These are phyloP conservation scores for Umbelopsis sp. DNA, from an alignment of 192 early-diverging fungal genomes.

Conservation along the genomic window DNA sequence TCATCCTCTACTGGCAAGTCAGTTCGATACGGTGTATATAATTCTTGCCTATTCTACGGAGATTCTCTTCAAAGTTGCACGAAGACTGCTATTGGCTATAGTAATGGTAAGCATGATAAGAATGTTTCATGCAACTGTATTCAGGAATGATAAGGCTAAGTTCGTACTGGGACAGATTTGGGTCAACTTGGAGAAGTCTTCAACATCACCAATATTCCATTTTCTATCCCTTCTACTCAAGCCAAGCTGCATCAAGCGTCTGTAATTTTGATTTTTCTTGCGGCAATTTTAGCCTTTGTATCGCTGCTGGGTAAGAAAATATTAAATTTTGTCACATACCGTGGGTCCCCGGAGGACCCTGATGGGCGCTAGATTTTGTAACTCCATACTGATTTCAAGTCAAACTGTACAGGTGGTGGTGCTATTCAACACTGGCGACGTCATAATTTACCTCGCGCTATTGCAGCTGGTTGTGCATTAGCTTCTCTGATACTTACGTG, in stretches of 20 bases:
- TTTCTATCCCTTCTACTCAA: background rate
- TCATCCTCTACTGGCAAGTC: conserved; percentile 12
- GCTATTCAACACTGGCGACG: conserved; percentile 3
- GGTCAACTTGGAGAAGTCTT: background rate
- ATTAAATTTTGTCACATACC: background rate
- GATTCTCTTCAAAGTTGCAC: conserved; percentile 10
- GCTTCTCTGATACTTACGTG: background rate
- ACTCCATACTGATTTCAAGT: background rate
- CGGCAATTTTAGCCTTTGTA: background rate
- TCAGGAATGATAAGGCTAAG: background rate
- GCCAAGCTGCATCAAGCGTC: conserved; percentile 5
- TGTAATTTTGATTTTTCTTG: conserved; percentile 1
- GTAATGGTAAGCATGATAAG: background rate
- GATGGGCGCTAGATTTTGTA: background rate
- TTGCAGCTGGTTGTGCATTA: conserved; percentile 2
- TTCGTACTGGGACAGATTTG: background rate
- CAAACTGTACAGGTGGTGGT: background rate
- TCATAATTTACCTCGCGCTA: background rate
- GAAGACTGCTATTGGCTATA: conserved; percentile 8
- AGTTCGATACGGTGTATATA: conserved; percentile 31
- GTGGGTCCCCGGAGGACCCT: background rate
- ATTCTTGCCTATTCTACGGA: conserved; percentile 21
- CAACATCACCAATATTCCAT: background rate
- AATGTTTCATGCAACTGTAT: background rate
- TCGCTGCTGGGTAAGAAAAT: background rate